Base-by-base conservation (phyloP, 768 basidiomycete genomes). In the Chalciporus pseudorubinellus region DNA sequence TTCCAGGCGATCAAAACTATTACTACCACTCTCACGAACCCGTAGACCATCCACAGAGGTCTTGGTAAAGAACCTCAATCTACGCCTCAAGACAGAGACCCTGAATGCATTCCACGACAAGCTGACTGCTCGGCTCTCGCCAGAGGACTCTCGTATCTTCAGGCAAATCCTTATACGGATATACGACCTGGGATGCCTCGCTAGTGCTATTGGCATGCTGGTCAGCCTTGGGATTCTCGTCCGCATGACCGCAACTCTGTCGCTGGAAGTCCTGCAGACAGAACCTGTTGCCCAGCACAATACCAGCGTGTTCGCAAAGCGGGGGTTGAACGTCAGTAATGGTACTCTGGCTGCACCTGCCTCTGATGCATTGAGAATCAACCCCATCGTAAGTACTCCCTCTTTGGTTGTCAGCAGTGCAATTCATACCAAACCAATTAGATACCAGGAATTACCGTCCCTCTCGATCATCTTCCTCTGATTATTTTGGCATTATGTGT, bases 401-500 rank as follows among this genome's bases (percentile, higher is more conserved):
- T 47, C 18, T 2, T 40, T 18, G 2, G 24, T 44, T 31, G 38
- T 44, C 10, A 21, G 8, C 53, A 5, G 33, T 28, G 22, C 21
- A 28, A 29, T 41, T 53, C 26, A 26, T 26, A 7, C 52, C 36
- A 57, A 22, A 26, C 44, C 34, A 20, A 21, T 16, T 57, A 92
- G 90, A 83, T 95, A 33, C 92, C 92, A 19, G 92, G 92, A 1
- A 54, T 92, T 7, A 95, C 89, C 2, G 81, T 89, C 1, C 92
- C 92, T 1, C 60, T 90, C n/a, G 68, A 70, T 21, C 84, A 94
- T 61, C 62, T 89, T 1, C 87, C 87, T 5, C 56, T 84, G 14
- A 79, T 93, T 43, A 57, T 92, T 7, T 28, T 79, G 6, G 77
- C 85, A 0, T 74, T 93, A 14, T 74, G 84, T 41, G 20, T 80